Evolutionary conservation across 2,329 filamentous ascomycete genomes (phyloP), one percentile per base, ranked within the genome.

Genomic region (Pseudomassariella vexata): DNA sequence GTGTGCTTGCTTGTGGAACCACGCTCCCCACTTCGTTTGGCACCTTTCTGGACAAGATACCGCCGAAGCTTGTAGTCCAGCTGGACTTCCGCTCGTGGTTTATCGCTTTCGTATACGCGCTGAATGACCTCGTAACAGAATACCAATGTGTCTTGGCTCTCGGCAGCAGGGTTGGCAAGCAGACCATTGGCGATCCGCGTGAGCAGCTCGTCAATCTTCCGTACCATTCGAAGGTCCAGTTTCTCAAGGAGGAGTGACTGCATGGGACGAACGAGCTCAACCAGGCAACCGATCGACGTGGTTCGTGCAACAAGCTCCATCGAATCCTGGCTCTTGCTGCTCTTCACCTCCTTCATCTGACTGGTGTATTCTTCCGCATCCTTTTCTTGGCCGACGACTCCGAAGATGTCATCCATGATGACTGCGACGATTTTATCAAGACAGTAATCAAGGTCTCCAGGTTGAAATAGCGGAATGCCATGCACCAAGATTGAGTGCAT

Each of bases 391-490:
- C 92, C 92, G 20, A 84, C 83, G 5, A 79, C 77, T 19, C 94
- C 94, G 52, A 98, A 98, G 9, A 94, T 92, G 53, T 98, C 94
- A 50, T 98, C 92, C 85, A 98, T 92, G 42, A 96, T 82, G 25
- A 98, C 77, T 2, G 77, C 73, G 27, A 94, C 79, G 25, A 96
- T 79, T 9, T 82, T 72, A 3, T 74, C 65, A 7, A 95, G 66
- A 50, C 89, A 95, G 52, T 95, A 89, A 51, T 98, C 87, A 19
- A 98, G 65, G 46, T 90, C 87, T 16, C 94, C 92, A 12, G 87
- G 79, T 24, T 77, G 68, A 48, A 87, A 84, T 3, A 76, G 69
- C 8, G 86, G 81, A 9, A 82, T 77, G 7, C 82, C 77, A 5
- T 78, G 73, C 9, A 95, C 77, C 14, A 98, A 66, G 30, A 98